These are phyloP conservation scores for Clarireedia paspali DNA, from an alignment of 2,329 filamentous ascomycete species.

Conservation along the genomic window DNA sequence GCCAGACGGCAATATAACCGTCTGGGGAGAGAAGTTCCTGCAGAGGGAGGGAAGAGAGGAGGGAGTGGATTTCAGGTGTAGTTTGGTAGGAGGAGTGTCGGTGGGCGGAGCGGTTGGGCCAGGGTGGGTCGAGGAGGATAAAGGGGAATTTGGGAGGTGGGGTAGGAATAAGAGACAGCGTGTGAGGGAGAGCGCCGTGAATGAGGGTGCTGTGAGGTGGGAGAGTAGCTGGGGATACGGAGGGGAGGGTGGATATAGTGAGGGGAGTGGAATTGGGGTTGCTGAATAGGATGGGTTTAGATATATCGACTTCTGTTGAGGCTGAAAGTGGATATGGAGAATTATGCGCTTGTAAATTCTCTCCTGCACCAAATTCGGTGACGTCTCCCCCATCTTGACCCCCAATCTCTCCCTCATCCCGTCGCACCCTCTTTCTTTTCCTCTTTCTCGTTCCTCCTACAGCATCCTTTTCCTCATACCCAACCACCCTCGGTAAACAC, in stretches of 20 bases:
- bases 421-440: background rate
- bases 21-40: conserved; percentile 39
- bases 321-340: background rate
- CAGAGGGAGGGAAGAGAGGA: conserved; percentile 51
- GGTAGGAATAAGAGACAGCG: conserved; percentile 30
- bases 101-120: conserved; percentile 68
- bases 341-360: background rate
- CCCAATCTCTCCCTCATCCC: too few relatives aligned
- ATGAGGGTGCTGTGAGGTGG: background rate
- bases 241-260: conserved; percentile 36
- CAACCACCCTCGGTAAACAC: conserved; percentile 13
- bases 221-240: conserved; percentile 21
- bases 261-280: conserved; percentile 36
- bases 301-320: background rate
- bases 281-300: background rate
- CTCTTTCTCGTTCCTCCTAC: background rate
- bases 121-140: conserved; percentile 69
- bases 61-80: conserved; percentile 35
- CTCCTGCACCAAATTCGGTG: background rate
- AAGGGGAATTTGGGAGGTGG: conserved; percentile 50
- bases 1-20: conserved; percentile 64
- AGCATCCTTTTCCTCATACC: conserved; percentile 4
- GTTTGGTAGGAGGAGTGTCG: conserved; percentile 15
- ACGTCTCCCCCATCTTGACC: background rate
- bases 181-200: background rate